Percentiles rank a stretch among this genome's conserved stretches.
Conservation (phyloP, 2,329 filamentous ascomycete genomes). For the Curvularia verruculosa region DNA sequence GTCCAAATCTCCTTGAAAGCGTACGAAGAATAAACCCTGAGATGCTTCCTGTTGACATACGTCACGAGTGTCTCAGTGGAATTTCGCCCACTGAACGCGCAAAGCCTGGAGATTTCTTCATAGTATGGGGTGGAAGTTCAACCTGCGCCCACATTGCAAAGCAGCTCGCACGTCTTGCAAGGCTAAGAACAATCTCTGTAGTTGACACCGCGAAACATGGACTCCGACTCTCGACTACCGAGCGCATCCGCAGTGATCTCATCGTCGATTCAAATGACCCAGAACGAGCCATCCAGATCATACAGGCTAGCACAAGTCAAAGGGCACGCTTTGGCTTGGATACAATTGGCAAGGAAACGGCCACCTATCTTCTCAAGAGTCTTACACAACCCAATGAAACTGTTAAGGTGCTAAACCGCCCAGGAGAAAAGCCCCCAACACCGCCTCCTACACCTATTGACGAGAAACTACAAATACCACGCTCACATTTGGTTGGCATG, state of each 20-base stretch:
- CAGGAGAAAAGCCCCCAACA: conserved; percentile 25
- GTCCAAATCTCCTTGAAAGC: conserved; percentile 65
- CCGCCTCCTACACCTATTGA: conserved; percentile 41
- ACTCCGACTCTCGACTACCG: conserved; percentile 41
- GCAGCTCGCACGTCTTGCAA: conserved; percentile 71
- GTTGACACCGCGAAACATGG: conserved; percentile 73
- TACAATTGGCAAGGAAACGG: conserved; percentile 69
- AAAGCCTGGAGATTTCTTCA: conserved; percentile 69
- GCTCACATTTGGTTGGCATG: conserved; percentile 68
- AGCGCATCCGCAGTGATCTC: conserved; percentile 62
- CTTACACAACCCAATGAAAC: conserved; percentile 44
- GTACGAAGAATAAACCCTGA: conserved; percentile 56
- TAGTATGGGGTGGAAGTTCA: conserved; percentile 75
- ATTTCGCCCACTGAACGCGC: conserved; percentile 62
- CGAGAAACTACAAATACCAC: conserved; percentile 29
- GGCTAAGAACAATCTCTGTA: conserved; percentile 68
- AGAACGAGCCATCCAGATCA: conserved; percentile 67
- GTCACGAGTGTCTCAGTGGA: conserved; percentile 65
- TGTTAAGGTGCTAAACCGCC: conserved; percentile 6
- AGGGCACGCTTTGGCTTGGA: conserved; percentile 72
- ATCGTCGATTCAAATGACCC: conserved; percentile 72
- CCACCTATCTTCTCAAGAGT: conserved; percentile 62
- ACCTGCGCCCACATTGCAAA: conserved; percentile 71
- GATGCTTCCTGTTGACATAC: conserved; percentile 65
- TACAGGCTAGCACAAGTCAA: conserved; percentile 63